These are phyloP conservation scores for Globisporangium recalcitrans DNA, from an alignment of 352 stramenopile species.

Conservation along the genomic window DNA sequence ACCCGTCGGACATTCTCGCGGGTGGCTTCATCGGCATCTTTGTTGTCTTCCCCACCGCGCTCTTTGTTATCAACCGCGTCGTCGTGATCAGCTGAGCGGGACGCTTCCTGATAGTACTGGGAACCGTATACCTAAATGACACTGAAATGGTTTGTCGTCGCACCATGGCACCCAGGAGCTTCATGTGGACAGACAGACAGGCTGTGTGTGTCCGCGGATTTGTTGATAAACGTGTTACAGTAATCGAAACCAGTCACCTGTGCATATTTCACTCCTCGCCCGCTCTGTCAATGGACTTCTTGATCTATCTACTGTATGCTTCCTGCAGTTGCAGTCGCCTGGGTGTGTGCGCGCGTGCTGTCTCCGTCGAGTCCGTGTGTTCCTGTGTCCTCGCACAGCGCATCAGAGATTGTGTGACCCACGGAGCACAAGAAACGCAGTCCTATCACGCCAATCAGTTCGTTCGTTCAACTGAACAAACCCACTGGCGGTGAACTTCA, in stretches of 20 bases:
- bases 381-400: neutral
- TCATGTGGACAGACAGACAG: too few species aligned
- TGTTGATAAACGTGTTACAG: neutral
- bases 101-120: too few species aligned
- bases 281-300: neutral
- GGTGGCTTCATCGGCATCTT: conserved; percentile 59
- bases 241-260: neutral
- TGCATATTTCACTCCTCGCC: neutral
- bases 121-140: too few species aligned
- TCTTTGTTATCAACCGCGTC: conserved; percentile 22
- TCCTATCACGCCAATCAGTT: conserved; percentile 6
- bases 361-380: too few species aligned
- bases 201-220: too few species aligned
- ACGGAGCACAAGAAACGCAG: neutral
- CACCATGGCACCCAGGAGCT: neutral
- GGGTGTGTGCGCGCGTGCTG: neutral
- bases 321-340: neutral
- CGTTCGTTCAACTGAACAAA: conserved; percentile 9
- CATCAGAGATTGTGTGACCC: neutral
- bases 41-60: conserved; percentile 53
- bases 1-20: conserved; percentile 70
- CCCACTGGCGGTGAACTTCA: conserved; percentile 14
- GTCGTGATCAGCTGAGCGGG: conserved; percentile 8
- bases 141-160: neutral
- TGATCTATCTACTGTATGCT: neutral